Evolutionary conservation across 768 basidiomycete species (phyloP).

Genomic region (Tricholoma bakamatsutake): DNA sequence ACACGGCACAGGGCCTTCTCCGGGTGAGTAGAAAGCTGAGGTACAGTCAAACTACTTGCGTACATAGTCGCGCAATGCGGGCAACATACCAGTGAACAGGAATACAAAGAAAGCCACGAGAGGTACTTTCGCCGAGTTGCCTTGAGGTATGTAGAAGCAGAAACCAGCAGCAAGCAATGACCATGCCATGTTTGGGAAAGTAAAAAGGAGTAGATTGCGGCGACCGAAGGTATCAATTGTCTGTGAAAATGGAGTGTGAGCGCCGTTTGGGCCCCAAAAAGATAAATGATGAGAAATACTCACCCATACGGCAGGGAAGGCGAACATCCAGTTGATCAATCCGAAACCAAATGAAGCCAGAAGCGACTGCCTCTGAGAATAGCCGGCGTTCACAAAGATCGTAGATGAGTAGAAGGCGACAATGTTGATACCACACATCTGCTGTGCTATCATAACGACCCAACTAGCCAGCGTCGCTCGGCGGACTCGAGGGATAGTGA

Average conservation of each 20-base stretch:
- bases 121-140: slow-evolving; percentile 33
- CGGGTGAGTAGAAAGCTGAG: slow-evolving; percentile 66
- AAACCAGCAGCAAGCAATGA: slow-evolving; percentile 73
- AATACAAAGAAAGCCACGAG: slow-evolving; percentile 38
- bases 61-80: neutral
- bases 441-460: slow-evolving; percentile 66
- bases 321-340: slow-evolving; percentile 58
- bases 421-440: slow-evolving; percentile 81
- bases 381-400: slow-evolving; percentile 61
- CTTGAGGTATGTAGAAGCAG: slow-evolving; percentile 47
- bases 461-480: slow-evolving; percentile 46
- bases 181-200: slow-evolving; percentile 79
- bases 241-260: slow-evolving; percentile 16
- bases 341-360: slow-evolving; percentile 66
- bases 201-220: slow-evolving; percentile 68
- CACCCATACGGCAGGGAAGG: slow-evolving; percentile 60
- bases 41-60: neutral
- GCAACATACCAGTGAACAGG: slow-evolving; percentile 32
- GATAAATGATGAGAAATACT: slow-evolving; percentile 18
- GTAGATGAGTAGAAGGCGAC: slow-evolving; percentile 77
- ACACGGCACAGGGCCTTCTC: slow-evolving; percentile 88
- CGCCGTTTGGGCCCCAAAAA: slow-evolving; percentile 1
- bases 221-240: slow-evolving; percentile 73
- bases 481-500: slow-evolving; percentile 62
- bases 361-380: slow-evolving; percentile 48